A percentile compares a stretch with the other conserved stretches of the same genome.
Evolutionary conservation across 257 asterid species (phyloP).

Genomic region (Solanum microdontum): DNA sequence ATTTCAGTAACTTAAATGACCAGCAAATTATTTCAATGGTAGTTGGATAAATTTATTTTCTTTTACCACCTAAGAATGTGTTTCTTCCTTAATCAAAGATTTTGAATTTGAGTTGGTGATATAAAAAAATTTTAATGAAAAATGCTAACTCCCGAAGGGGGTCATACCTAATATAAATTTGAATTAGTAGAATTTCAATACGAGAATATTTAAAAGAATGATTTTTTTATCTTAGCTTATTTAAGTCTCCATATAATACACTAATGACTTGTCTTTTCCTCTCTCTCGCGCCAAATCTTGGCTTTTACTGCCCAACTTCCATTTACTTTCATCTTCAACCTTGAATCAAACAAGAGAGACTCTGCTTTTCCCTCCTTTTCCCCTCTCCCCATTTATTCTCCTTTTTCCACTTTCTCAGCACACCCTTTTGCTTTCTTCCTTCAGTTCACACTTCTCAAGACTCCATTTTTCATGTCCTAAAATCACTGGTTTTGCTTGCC

Average conservation of each 20-base stretch:
- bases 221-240: neutral
- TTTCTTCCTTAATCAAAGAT: too few relatives aligned
- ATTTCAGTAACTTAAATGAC: neutral
- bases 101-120: too few relatives aligned
- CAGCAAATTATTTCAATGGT: neutral
- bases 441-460: neutral
- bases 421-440: neutral
- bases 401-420: neutral
- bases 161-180: too few relatives aligned
- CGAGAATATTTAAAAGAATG: too few relatives aligned
- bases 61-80: neutral
- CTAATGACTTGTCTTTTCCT: neutral
- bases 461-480: constrained; percentile 1
- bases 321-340: neutral
- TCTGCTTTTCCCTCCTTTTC: constrained; percentile 3
- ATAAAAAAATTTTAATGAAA: too few relatives aligned
- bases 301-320: constrained; percentile 3
- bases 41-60: neutral
- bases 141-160: accelerated
- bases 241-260: neutral
- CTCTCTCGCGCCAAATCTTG: constrained; percentile 22
- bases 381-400: neutral
- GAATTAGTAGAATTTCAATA: too few relatives aligned
- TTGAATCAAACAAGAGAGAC: constrained; percentile 17
- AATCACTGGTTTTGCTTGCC: neutral